phyloP scores from a whole-genome alignment of 495 filamentous ascomycete genomes.

The Aspergillus campestris region DNA sequence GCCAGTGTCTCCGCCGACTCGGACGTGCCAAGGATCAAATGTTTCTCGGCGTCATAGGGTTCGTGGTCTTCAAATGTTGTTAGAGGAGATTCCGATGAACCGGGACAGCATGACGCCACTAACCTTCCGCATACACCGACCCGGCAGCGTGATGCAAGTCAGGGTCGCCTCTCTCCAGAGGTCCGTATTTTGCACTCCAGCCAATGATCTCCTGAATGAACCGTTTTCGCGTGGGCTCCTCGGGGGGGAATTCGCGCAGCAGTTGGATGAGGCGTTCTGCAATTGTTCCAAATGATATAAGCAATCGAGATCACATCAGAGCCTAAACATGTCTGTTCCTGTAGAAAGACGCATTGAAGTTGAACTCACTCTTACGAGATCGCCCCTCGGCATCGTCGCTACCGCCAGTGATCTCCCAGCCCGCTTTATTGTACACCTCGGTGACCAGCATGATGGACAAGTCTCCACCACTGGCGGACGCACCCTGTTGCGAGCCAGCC shows the following conservation, averaged over 20 bases:
- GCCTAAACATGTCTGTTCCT: too few species aligned
- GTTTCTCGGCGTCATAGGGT: slow-evolving; percentile 84
- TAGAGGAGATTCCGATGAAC: neutral
- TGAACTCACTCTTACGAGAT: slow-evolving; percentile 34
- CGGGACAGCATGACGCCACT: neutral
- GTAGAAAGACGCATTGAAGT: too few species aligned
- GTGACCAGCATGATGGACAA: slow-evolving; percentile 74
- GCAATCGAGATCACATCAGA: neutral
- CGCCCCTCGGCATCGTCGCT: slow-evolving; percentile 34
- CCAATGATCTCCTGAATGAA: slow-evolving; percentile 82
- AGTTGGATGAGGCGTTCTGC: slow-evolving; percentile 51
- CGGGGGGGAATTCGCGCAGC: slow-evolving; percentile 67
- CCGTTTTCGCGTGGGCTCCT: slow-evolving; percentile 84
- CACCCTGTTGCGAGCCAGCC: slow-evolving; percentile 68
- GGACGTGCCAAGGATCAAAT: slow-evolving; percentile 81
- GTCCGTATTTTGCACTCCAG: slow-evolving; percentile 79
- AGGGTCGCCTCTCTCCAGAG: slow-evolving; percentile 86
- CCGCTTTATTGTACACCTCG: slow-evolving; percentile 80
- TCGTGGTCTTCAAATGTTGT: slow-evolving; percentile 55
- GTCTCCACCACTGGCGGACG: slow-evolving; percentile 77
- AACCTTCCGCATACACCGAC: slow-evolving; percentile 74
- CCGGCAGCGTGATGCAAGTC: slow-evolving; percentile 93
- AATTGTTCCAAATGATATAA: slow-evolving; percentile 1
- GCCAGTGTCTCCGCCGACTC: slow-evolving; percentile 76
- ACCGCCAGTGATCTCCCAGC: slow-evolving; percentile 59